phyloP scores from a whole-genome alignment of 495 filamentous ascomycete species.

The Neurospora cerealis region DNA sequence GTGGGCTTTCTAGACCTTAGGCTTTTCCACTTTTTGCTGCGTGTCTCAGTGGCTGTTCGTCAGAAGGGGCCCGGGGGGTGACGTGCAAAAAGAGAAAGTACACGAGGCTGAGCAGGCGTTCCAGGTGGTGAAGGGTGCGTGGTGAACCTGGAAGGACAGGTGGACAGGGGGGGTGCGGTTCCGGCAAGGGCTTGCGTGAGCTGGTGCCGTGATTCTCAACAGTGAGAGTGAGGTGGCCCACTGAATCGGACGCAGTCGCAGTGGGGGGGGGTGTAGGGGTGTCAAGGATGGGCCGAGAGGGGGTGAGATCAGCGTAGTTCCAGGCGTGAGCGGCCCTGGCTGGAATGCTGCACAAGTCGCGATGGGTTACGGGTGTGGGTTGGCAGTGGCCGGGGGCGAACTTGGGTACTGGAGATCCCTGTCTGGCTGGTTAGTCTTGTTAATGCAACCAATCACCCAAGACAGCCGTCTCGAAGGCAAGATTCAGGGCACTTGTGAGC shows the following conservation, averaged over 20 bases:
- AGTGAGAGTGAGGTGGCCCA: slow-evolving; percentile 13
- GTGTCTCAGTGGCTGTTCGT: slow-evolving; percentile 25
- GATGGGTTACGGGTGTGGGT: slow-evolving; percentile 1
- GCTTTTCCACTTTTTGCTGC: slow-evolving; percentile 10
- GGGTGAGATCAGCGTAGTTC: slow-evolving; percentile 19
- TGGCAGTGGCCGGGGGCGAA: slow-evolving; percentile 7
- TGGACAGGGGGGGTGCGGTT: background rate
- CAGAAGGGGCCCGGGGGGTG: slow-evolving; percentile 11
- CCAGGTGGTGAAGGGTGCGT: slow-evolving; percentile 16
- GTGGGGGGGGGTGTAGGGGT: slow-evolving; percentile 8
- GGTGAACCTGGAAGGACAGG: slow-evolving; percentile 4
- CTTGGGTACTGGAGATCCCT: background rate
- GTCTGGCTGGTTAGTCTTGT: background rate
- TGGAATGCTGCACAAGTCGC: slow-evolving; percentile 12
- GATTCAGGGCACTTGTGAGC: slow-evolving; percentile 1
- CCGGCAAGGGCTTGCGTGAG: background rate
- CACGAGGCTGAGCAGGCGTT: slow-evolving; percentile 29
- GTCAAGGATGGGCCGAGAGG: background rate
- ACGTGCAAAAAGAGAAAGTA: slow-evolving; percentile 15
- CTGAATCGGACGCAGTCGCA: slow-evolving; percentile 18
- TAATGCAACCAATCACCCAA: slow-evolving; percentile 8
- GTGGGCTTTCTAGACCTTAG: slow-evolving; percentile 11
- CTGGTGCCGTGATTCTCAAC: background rate
- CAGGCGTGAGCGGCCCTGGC: slow-evolving; percentile 13
- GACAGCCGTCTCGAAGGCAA: slow-evolving; percentile 5